A percentile compares a stretch with the other conserved stretches of the same genome.
Conservation (phyloP, 2,329 filamentous ascomycete species). For the Trichoderma breve region DNA sequence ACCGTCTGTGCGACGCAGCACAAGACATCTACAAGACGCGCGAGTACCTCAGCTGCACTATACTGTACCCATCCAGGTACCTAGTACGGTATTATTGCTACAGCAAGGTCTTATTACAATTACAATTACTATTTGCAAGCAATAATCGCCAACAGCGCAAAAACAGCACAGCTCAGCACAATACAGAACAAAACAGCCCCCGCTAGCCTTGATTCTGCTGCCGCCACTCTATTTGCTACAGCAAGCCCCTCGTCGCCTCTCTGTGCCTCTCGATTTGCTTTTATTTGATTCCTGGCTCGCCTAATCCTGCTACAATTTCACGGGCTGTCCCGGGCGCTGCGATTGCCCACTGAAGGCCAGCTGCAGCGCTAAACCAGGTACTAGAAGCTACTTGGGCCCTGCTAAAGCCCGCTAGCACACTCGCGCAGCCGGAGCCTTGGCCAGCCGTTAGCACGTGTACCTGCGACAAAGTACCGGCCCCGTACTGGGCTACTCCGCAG, state of each 20-base stretch:
- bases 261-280: background rate
- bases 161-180: background rate
- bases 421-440: background rate
- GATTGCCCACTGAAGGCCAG: background rate
- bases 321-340: constrained; percentile 1
- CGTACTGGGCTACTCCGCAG: background rate
- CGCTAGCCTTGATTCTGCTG: constrained; percentile 9
- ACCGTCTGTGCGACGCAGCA: background rate
- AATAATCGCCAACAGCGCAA: background rate
- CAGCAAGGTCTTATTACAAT: too few relatives aligned
- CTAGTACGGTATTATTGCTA: too few relatives aligned
- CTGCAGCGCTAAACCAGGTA: background rate
- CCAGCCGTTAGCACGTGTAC: constrained; percentile 9
- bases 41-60: background rate
- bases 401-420: background rate
- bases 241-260: background rate
- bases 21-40: background rate
- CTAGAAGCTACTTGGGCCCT: background rate
- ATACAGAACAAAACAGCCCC: background rate
- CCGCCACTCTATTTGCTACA: constrained; percentile 17
- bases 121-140: background rate
- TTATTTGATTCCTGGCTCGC: background rate
- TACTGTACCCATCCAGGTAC: background rate
- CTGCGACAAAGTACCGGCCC: background rate
- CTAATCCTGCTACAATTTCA: background rate